Evolutionary conservation across 2,329 filamentous ascomycete genomes (phyloP), one percentile per base, ranked within the genome.

Genomic region (Fusarium pseudonygamai): DNA sequence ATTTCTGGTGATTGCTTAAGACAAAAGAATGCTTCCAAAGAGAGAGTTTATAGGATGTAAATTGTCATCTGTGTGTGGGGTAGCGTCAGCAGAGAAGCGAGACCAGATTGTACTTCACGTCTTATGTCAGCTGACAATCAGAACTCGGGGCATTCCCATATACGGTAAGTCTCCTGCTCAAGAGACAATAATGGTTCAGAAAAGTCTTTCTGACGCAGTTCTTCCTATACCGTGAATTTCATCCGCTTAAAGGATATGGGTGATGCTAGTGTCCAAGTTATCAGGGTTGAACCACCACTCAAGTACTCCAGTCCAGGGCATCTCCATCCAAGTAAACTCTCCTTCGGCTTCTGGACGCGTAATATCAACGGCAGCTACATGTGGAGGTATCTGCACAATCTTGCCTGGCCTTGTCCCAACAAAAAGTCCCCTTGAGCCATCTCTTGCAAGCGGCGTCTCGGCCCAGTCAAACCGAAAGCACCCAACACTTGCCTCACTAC

Each of bases 231-330:
- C 30, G 2, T 36, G 16, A 1, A 22, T 3, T 11, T 18, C 42
- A 26, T 26, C 24, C 20, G 24, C 8, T 13, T 6, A 40, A 11
- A 12, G 16, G 39, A 39, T 7, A 30, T 69, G 50, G 3, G 40
- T 28, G 18, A 69, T 37, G 13, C 30, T 58, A 16, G 58, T 58
- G 5, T 69, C 67, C 26, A 65, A 42, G 26, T 2, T 70, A 6
- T 55, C 30, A 24, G 67, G 65, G 18, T 40, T 45, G 4, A 71
- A 71, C 68, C 68, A 70, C 67, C 67, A 70, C 34, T 70, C 60
- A 12, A 71, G 28, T 1, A 40, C 46, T 14, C 67, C 67, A 20
- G 24, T 22, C 67, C 67, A 70, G 6, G 67, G 39, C 2, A 70
- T 11, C 18, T 55, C 39, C 15, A 13, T 26, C 53, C 67, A 70